Percentiles rank a stretch among this genome's conserved stretches.
These are phyloP conservation scores for Fraxinus albicans DNA, from an alignment of 305 asterid species.

Conservation along the genomic window DNA sequence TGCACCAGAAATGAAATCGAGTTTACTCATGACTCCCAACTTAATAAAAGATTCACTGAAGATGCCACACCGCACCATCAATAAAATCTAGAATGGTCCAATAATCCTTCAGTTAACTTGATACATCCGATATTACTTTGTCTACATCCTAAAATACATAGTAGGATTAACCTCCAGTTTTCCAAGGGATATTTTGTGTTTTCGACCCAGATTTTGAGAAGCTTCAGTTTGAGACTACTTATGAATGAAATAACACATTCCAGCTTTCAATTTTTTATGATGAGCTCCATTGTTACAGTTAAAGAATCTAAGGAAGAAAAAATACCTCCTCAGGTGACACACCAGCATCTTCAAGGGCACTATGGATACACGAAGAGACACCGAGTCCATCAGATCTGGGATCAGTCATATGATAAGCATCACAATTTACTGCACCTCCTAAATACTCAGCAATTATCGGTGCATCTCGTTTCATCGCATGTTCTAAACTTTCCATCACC, in stretches of 20 bases:
- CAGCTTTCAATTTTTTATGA: background rate
- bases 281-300: background rate
- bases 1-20: background rate
- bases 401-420: conserved; percentile 96
- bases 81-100: background rate
- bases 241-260: background rate
- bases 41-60: background rate
- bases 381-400: conserved; percentile 98
- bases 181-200: background rate
- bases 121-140: background rate
- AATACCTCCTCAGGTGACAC: conserved; percentile 73
- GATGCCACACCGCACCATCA: background rate
- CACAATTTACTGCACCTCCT: conserved; percentile 96
- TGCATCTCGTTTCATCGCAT: conserved; percentile 83
- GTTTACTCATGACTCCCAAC: background rate
- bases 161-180: background rate
- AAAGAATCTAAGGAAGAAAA: conserved; percentile 16
- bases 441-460: conserved; percentile 90
- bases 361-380: conserved; percentile 79
- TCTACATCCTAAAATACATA: background rate
- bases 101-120: background rate
- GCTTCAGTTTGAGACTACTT: background rate
- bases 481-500: conserved; percentile 94
- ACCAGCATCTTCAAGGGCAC: conserved; percentile 68
- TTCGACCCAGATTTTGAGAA: background rate